phyloP scores from a whole-genome alignment of 352 stramenopile genomes.

The Phytophthora rubi region DNA sequence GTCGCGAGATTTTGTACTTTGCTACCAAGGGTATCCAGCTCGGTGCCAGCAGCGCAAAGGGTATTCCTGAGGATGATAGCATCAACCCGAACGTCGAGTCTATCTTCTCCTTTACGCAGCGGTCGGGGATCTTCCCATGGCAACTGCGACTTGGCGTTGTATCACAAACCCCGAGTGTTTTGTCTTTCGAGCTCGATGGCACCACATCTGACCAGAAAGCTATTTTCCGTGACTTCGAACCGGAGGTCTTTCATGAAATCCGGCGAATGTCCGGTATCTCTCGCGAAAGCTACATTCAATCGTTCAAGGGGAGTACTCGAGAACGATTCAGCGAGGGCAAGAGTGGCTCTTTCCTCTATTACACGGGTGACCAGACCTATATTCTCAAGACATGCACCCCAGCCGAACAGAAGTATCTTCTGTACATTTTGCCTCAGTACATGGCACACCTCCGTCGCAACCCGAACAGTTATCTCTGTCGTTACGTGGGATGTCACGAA shows the following conservation, averaged over 20 bases:
- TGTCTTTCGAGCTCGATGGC: slow-evolving; percentile 78
- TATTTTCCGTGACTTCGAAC: slow-evolving; percentile 87
- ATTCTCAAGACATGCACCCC: slow-evolving; percentile 91
- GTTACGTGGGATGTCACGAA: slow-evolving; percentile 90
- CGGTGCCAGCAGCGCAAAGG: slow-evolving; percentile 43
- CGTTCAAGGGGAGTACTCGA: slow-evolving; percentile 78
- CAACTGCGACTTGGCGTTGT: slow-evolving; percentile 55
- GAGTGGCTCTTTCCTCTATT: slow-evolving; percentile 91
- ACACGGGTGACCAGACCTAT: slow-evolving; percentile 88
- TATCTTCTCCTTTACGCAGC: slow-evolving; percentile 74
- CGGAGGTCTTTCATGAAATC: slow-evolving; percentile 83
- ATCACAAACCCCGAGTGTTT: slow-evolving; percentile 53
- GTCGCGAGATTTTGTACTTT: slow-evolving; percentile 85
- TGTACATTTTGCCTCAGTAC: slow-evolving; percentile 90
- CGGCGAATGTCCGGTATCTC: slow-evolving; percentile 82
- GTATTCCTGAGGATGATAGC: slow-evolving; percentile 41
- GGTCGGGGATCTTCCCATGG: slow-evolving; percentile 74
- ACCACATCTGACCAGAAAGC: slow-evolving; percentile 66
- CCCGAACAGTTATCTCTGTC: slow-evolving; percentile 88
- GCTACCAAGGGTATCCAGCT: slow-evolving; percentile 83
- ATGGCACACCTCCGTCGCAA: slow-evolving; percentile 81
- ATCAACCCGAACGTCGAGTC: slow-evolving; percentile 48
- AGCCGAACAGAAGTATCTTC: slow-evolving; percentile 81
- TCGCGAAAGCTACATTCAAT: slow-evolving; percentile 75
- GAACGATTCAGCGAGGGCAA: slow-evolving; percentile 92